Base-by-base conservation (phyloP, 148 eudicot species). In the Limonium bicolor region DNA sequence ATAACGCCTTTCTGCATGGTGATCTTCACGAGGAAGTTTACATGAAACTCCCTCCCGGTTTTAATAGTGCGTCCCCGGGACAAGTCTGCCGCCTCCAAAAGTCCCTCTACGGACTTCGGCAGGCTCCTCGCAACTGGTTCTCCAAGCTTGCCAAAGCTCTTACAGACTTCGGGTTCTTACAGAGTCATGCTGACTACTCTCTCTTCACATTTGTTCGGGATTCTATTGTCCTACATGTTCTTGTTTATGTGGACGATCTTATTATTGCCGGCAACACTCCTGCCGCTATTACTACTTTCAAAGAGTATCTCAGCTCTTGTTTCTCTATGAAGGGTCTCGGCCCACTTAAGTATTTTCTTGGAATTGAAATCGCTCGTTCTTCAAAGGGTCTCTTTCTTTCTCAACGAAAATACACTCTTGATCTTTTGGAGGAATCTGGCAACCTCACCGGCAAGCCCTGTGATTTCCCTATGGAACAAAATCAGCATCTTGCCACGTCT, bases 251-350 rank as follows among this genome's bases (percentile, higher is more conserved):
- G 0, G 59, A 54, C 6, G 59, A 54, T n/a, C 0, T 34, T 1
- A 46, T 54, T 1, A 54, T 54, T 25, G 12, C 24, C 5, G 50
- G 51, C 0, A 34, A 33, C 10, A 24, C 43, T 24, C 3, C 23
- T 2, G 6, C 6, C 3, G 31, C 9, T 0, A 43, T 44, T 24
- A 0, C 7, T 20, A 5, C 2, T 0, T 23, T 54, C 9, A 32
- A 54, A n/a, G 11, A 2, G 0, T 30, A 32, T 10, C 2, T 54
- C 0, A 16, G 41, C 10, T 1, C 0, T 0, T 54, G 32, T 7
- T 54, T 54, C 20, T 25, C 23, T 11, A 31, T 54, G 48, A 54
- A 54, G 25, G 48, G 42, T 21, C 17, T 54, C 2, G 58, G 58
- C 0, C 13, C 19, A 0, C 7, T 54, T 2, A 54, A 54, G 12